Evolutionary conservation across 2,329 filamentous ascomycete species (phyloP).

Genomic region (Tetracladium maxilliforme): DNA sequence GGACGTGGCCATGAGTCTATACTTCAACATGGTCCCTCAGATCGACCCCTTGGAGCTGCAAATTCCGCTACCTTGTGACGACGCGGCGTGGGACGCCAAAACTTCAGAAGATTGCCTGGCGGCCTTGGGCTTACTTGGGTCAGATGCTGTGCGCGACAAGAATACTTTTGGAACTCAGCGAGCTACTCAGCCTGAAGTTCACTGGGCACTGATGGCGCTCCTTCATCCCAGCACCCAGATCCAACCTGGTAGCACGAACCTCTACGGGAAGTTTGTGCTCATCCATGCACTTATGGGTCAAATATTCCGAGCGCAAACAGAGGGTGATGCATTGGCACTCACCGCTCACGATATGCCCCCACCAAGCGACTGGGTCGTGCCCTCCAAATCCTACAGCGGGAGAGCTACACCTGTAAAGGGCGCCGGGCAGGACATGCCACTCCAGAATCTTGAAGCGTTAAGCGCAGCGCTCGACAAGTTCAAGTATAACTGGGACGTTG

Average conservation of each 20-base stretch:
- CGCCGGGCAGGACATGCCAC: constrained; percentile 20
- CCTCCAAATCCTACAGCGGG: constrained; percentile 28
- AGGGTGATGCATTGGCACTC: constrained; percentile 8
- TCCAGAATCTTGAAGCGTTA: constrained; percentile 29
- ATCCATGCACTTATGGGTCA: constrained; percentile 54
- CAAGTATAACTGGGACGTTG: constrained; percentile 57
- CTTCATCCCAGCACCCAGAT: constrained; percentile 43
- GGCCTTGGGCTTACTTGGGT: constrained; percentile 48
- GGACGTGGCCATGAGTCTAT: constrained; percentile 52
- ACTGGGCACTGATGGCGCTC: constrained; percentile 44
- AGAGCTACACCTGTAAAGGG: constrained; percentile 29
- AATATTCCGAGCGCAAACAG: constrained; percentile 32
- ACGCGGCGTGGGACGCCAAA: constrained; percentile 58
- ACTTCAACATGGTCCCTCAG: constrained; percentile 52
- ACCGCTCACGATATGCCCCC: constrained; percentile 32
- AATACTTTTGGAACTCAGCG: constrained; percentile 50
- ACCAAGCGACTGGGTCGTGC: constrained; percentile 42
- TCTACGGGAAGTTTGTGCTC: constrained; percentile 60
- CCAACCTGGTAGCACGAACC: constrained; percentile 50
- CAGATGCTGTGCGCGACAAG: constrained; percentile 31
- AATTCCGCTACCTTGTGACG: constrained; percentile 56
- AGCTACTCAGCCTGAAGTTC: constrained; percentile 49
- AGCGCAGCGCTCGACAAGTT: constrained; percentile 51
- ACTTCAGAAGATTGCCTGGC: constrained; percentile 43
- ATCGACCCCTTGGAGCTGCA: constrained; percentile 50